phyloP scores from a whole-genome alignment of 1,284 basidiomycete species.

The Wallemia hederae region DNA sequence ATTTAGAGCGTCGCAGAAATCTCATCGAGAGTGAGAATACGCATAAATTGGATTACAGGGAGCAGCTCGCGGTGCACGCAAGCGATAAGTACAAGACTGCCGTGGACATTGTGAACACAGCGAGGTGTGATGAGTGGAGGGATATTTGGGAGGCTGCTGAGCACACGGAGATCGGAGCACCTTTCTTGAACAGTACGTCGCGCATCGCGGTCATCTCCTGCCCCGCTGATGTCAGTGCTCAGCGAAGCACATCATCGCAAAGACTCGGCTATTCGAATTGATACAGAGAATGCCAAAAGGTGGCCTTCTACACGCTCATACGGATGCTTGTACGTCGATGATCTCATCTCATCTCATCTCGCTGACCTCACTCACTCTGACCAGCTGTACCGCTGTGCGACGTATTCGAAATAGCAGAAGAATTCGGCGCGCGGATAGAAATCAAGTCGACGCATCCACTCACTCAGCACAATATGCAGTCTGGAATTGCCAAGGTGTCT shows the following conservation, averaged over 20 bases:
- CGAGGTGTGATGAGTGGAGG: neutral
- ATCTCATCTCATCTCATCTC: neutral
- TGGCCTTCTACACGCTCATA: conserved; percentile 34
- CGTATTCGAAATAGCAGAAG: neutral
- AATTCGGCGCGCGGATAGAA: neutral
- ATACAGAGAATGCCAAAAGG: conserved; percentile 35
- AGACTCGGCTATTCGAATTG: neutral
- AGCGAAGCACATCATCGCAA: neutral
- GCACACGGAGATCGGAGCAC: neutral
- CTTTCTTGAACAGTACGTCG: neutral
- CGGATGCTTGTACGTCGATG: conserved; percentile 21
- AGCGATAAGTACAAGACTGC: too few relatives aligned
- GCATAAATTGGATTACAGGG: neutral
- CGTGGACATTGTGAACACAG: too few relatives aligned
- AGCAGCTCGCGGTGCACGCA: neutral
- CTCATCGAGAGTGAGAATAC: neutral
- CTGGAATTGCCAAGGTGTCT: conserved; percentile 20
- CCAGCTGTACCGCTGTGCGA: conserved; percentile 17
- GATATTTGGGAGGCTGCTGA: neutral
- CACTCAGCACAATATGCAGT: conserved; percentile 27
- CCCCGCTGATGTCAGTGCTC: neutral
- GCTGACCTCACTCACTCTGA: conserved; percentile 23
- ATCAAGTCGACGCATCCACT: conserved; percentile 9
- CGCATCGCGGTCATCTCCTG: neutral
- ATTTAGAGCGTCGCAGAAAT: neutral